Evolutionary conservation across 1,284 basidiomycete species (phyloP).

Genomic region (Coniophora puteana): DNA sequence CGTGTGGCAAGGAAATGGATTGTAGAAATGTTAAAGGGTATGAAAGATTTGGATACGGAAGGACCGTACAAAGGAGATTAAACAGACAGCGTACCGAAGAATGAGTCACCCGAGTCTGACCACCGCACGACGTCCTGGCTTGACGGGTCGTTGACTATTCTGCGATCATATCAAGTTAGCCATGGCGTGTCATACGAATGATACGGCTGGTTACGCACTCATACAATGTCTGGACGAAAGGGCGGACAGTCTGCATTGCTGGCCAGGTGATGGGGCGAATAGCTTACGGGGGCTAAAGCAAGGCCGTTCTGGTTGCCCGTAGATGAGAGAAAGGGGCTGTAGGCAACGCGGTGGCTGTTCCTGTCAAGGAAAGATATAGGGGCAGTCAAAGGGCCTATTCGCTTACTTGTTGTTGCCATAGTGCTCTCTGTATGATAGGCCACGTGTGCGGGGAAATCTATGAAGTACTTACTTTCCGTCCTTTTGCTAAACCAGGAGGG

Average conservation of each 20-base stretch:
- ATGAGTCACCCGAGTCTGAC: constrained; percentile 87
- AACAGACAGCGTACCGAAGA: constrained; percentile 63
- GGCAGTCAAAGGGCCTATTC: too few relatives aligned
- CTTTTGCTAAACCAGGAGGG: too few relatives aligned
- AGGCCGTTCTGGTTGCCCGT: constrained; percentile 44
- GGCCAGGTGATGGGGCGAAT: constrained; percentile 46
- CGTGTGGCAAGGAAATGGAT: constrained; percentile 7
- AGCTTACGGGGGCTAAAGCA: constrained; percentile 39
- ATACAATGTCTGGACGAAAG: constrained; percentile 91
- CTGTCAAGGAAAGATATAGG: too few relatives aligned
- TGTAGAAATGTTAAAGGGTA: constrained; percentile 3
- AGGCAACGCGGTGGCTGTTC: too few relatives aligned
- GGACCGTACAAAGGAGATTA: constrained; percentile 6
- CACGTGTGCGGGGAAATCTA: too few relatives aligned
- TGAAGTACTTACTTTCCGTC: too few relatives aligned
- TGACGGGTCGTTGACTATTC: constrained; percentile 88
- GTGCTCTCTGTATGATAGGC: too few relatives aligned
- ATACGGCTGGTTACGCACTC: constrained; percentile 55
- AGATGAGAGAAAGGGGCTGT: neutral
- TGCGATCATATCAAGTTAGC: constrained; percentile 28
- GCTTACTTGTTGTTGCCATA: too few relatives aligned
- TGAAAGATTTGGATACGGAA: neutral
- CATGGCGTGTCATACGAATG: constrained; percentile 12
- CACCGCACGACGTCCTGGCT: constrained; percentile 87
- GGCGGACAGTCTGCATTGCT: constrained; percentile 64